These are phyloP conservation scores for Anethum foeniculum DNA, from an alignment of 140 eudicot species.

Conservation along the genomic window DNA sequence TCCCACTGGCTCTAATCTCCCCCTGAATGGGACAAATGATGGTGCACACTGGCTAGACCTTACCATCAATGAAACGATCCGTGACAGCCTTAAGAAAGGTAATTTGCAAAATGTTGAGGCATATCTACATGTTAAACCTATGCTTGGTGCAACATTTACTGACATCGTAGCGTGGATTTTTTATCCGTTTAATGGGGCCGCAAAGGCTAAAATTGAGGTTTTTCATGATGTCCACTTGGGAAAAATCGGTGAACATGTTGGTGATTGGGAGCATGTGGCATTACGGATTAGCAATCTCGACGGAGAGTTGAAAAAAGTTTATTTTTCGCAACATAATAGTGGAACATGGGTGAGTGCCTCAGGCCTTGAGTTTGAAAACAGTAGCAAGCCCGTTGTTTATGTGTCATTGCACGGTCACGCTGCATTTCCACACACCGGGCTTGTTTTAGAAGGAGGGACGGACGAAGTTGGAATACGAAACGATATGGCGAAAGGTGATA, in stretches of 20 bases:
- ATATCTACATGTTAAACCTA: slow-evolving; percentile 28
- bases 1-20: slow-evolving; percentile 26
- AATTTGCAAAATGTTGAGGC: slow-evolving; percentile 10
- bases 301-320: slow-evolving; percentile 23
- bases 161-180: slow-evolving; percentile 35
- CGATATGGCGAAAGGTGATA: slow-evolving; percentile 34
- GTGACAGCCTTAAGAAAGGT: slow-evolving; percentile 24
- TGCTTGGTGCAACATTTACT: slow-evolving; percentile 24
- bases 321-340: slow-evolving; percentile 30
- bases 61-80: slow-evolving; percentile 10
- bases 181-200: slow-evolving; percentile 42
- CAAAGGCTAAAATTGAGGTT: slow-evolving; percentile 28
- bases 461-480: slow-evolving; percentile 50
- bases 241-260: slow-evolving; percentile 31
- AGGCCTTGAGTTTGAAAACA: slow-evolving; percentile 34
- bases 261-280: slow-evolving; percentile 44
- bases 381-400: slow-evolving; percentile 44
- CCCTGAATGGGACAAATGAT: slow-evolving; percentile 14
- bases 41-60: slow-evolving; percentile 26
- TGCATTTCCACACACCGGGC: slow-evolving; percentile 37
- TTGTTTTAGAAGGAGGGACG: slow-evolving; percentile 46
- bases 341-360: slow-evolving; percentile 41
- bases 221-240: slow-evolving; percentile 10
- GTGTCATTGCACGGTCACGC: slow-evolving; percentile 66
- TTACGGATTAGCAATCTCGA: slow-evolving; percentile 27